Evolutionary conservation across 2,329 filamentous ascomycete species (phyloP), one percentile per base, ranked within the genome.

Genomic region (Chaetomiaceae sp.): DNA sequence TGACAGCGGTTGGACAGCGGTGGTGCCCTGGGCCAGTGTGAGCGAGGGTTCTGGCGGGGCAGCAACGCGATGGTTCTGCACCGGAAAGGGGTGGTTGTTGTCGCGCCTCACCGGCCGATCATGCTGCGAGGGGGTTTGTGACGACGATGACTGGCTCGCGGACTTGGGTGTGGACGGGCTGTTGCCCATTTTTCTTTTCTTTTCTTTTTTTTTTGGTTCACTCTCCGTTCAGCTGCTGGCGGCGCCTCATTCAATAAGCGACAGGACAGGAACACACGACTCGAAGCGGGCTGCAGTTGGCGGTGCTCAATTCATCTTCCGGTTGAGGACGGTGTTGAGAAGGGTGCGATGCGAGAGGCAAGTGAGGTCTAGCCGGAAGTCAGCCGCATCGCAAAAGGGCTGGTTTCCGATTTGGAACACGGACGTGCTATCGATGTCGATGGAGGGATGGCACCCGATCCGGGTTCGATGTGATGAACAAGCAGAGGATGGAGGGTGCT

Each of bases 31-130:
- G 41, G 78, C 79, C 63, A 79, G 77, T 54, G 78, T 73, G 52
- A 79, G 72, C 41, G 79, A 81, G 43, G 75, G 72, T 65, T 83
- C 79, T 49, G 79, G 79, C 39, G 78, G 78, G 45, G 75, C 79
- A 56, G 73, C 74, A 49, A 73, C 75, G 54, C 76, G 72, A 55
- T 77, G 75, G 52, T 71, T 68, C 54, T 78, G 75, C 53, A 76
- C 71, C 49, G 75, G 70, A 59, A 78, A 74, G 59, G 75, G 75
- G 58, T 75, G 74, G 64, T 70, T 70, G 53, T 68, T 68, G 54
- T 73, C 70, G 58, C 64, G 66, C 62, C 66, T 70, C 56, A 57
- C 55, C 17, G 52, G 47, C 19, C 51, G 48, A 12, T 59, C 58
- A 59, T 59, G 40, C 37, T 57, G 55, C 38, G 46, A 42, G 18